Base-by-base conservation (phyloP, 2,329 filamentous ascomycete genomes). In the Colletotrichum magnum region DNA sequence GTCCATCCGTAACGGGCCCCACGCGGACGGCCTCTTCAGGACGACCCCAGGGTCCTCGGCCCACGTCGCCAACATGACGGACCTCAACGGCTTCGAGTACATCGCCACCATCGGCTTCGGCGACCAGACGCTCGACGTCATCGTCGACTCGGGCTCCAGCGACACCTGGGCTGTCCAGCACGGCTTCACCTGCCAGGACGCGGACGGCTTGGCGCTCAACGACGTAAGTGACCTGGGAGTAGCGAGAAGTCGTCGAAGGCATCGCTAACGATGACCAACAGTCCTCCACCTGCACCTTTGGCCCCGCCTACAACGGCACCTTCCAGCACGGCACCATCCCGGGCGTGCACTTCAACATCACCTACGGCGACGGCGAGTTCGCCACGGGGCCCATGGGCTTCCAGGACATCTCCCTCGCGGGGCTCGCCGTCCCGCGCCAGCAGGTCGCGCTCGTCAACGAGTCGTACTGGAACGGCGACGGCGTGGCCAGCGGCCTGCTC, bases 61-160 rank as follows among this genome's bases (percentile, higher is more conserved):
- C 13, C 28, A 50, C 28, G 10, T 50, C 28, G 10, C 26, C 5
- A 56, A 68, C 50, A 50, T 68, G 52, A 47, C 59, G n/a, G 39
- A 52, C 21, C 18, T 64, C 52, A 45, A 60, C 26, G 52, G 63
- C 43, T 28, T 32, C n/a, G 18, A 54, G 36, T 69, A 69, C 61
- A 48, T 56, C 18, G 48, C 51, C n/a, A 59, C 71, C 24, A 73
- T 78, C 9, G 69, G 57, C 4, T 68, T 82, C 45, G 79, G 78
- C 9, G 73, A 72, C 12, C 72, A 81, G 56, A 76, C 73, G 2
- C 77, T 85, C 64, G 64, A 78, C 1, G 72, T 80, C 2, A 77
- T 83, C 12, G 75, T 86, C 57, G 84, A 86, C 66, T 86, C 83
- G 3, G 85, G 84, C 12, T 84, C 81, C 63, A 81, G 79, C 58